Percentiles rank a stretch among this genome's conserved stretches.
These are phyloP conservation scores for Thymus mandschuricus DNA, from an alignment of 257 asterid genomes.

Conservation along the genomic window DNA sequence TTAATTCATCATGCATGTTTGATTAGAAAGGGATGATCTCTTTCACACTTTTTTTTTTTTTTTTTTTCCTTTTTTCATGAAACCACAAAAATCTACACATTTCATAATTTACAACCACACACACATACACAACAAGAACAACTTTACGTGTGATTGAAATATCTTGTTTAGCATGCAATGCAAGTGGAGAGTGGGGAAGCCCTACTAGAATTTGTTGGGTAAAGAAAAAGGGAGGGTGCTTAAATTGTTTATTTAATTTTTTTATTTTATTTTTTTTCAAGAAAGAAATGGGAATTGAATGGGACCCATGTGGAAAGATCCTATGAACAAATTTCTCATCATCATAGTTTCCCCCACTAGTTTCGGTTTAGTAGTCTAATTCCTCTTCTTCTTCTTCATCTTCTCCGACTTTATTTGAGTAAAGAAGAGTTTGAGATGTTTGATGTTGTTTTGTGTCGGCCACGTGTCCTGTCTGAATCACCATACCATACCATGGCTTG, in stretches of 20 bases:
- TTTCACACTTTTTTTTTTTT: too few relatives aligned
- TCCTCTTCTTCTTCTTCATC: constrained; percentile 21
- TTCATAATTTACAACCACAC: too few relatives aligned
- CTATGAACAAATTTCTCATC: constrained; percentile 15
- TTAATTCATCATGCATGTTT: too few relatives aligned
- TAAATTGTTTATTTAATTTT: neutral
- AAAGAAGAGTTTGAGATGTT: constrained; percentile 14
- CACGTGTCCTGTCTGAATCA: constrained; percentile 51
- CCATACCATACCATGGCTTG: constrained; percentile 17
- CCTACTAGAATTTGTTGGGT: constrained; percentile 24
- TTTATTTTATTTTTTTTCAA: neutral
- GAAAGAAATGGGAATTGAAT: constrained; percentile 26
- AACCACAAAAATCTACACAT: neutral
- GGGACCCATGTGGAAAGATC: constrained; percentile 38
- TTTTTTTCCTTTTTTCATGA: too few relatives aligned
- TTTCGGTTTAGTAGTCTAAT: constrained; percentile 26
- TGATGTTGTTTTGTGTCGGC: constrained; percentile 53
- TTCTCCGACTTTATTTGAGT: too few relatives aligned
- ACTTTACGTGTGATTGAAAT: constrained; percentile 39
- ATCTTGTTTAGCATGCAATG: constrained; percentile 41
- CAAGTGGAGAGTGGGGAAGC: constrained; percentile 38
- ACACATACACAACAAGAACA: neutral
- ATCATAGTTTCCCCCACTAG: constrained; percentile 49
- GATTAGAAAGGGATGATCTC: too few relatives aligned
- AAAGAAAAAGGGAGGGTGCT: neutral